Evolutionary conservation across 2,329 filamentous ascomycete genomes (phyloP), one percentile per base, ranked within the genome.

Genomic region (Beauveria caledonica): DNA sequence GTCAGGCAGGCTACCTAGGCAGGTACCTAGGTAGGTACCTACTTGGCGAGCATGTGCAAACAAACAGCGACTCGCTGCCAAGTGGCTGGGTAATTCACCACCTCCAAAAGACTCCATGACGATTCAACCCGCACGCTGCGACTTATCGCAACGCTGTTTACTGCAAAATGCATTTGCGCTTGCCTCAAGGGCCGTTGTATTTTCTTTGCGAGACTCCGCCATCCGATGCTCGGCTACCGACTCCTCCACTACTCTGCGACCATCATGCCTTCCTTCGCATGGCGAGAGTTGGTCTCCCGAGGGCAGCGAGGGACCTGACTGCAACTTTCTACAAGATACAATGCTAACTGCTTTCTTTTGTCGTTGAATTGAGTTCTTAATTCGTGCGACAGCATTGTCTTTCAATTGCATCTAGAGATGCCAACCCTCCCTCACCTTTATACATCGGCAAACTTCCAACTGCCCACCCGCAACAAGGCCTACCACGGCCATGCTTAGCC

Each of bases 301-400:
- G 48, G 8, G 36, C 23, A 15, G 33, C 9, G 21, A 49, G 44
- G 21, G 7, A 39, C 44, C 10, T 11, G 21, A 25, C 29, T 40
- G 21, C 54, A 49, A 5, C 15, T 7, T 57, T 49, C 25, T 13
- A 15, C 54, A 9, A 8, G 23, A 44, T 29, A 23, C 56, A 51
- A 23, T 33, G 46, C 15, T 27, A 5, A 49, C 25, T 7, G 46
- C 27, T 9, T 19, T 33, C 36, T 33, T 39, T 53, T 19, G n/a
- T 42, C 36, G 50, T 59, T 59, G 40, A 46, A 40, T 40, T 46
- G 40, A 46, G 17, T n/a, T 46, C 19, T 59, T 52, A 53, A 51
- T 53, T 46, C 25, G 57, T 42, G 21, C 19, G 15, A 40, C 21
- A 59, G 19, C 40, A 59, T 59, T 46, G 40, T 52, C 25, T 53